Percentiles rank a stretch among this genome's conserved stretches.
phyloP scores from a whole-genome alignment of 805 yeast species.

The Blastobotrys terrestris region DNA sequence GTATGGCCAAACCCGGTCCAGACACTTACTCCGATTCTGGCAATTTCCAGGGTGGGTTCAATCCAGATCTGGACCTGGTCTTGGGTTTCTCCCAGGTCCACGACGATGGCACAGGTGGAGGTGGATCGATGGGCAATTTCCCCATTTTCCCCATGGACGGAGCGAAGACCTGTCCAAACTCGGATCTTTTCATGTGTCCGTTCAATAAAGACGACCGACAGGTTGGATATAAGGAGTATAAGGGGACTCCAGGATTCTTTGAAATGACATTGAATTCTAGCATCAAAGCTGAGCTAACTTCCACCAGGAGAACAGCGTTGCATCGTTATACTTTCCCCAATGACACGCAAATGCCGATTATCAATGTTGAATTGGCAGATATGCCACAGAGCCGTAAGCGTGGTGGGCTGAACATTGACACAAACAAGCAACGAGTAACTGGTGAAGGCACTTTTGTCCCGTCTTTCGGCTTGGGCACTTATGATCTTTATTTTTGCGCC shows the following conservation, averaged over 20 bases:
- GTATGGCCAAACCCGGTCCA: slow-evolving; percentile 35
- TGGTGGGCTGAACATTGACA: not conserved
- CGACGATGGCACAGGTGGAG: slow-evolving; percentile 38
- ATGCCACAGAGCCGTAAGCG: not conserved
- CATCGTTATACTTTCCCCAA: slow-evolving; percentile 1
- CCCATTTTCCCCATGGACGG: slow-evolving; percentile 2
- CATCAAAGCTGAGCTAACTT: slow-evolving; percentile 1
- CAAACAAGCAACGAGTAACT: not conserved
- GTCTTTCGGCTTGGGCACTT: slow-evolving; percentile 1
- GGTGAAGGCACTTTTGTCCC: slow-evolving; percentile 3
- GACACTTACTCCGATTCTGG: slow-evolving; percentile 31
- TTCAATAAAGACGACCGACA: not conserved
- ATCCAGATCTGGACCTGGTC: slow-evolving; percentile 21
- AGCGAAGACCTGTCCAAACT: not conserved
- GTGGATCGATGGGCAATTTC: slow-evolving; percentile 22
- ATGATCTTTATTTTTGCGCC: slow-evolving; percentile 4
- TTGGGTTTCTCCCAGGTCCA: slow-evolving; percentile 36
- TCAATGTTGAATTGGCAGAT: not conserved
- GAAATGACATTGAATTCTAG: not conserved
- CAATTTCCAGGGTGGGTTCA: slow-evolving; percentile 30
- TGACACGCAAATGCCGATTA: not conserved
- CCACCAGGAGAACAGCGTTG: not conserved
- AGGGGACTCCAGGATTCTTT: not conserved
- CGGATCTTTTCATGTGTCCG: not conserved
- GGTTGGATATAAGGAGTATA: not conserved